A percentile compares a stretch with the other conserved stretches of the same genome.
phyloP scores from a whole-genome alignment of 805 yeast species.

The Sugiyamaella qingdaonensis region DNA sequence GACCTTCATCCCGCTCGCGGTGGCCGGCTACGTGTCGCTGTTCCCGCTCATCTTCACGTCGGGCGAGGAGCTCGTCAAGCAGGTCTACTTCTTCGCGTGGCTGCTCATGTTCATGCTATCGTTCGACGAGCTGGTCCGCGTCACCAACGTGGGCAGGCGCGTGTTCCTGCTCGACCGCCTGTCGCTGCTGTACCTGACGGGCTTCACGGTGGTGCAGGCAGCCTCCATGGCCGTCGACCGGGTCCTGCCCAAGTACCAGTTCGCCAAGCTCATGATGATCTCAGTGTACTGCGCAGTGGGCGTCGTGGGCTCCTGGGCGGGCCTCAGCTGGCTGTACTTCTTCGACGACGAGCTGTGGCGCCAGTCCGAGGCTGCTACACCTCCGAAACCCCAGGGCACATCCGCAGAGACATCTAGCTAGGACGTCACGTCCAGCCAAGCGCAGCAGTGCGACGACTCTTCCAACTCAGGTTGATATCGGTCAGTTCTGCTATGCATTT shows the following conservation, averaged over 20 bases:
- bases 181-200: constrained; percentile 60
- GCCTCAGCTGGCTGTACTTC: constrained; percentile 83
- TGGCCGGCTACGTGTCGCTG: constrained; percentile 80
- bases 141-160: constrained; percentile 24
- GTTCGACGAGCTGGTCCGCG: constrained; percentile 49
- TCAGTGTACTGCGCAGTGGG: constrained; percentile 88
- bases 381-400: too few relatives aligned
- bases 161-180: constrained; percentile 66
- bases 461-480: too few relatives aligned
- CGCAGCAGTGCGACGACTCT: too few relatives aligned
- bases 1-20: constrained; percentile 65
- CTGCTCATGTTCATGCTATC: constrained; percentile 69
- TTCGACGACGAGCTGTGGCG: constrained; percentile 53
- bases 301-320: constrained; percentile 79
- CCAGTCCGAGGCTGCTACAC: not conserved
- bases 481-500: too few relatives aligned
- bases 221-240: constrained; percentile 53
- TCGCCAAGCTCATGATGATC: constrained; percentile 71
- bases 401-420: too few relatives aligned
- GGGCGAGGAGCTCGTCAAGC: constrained; percentile 74
- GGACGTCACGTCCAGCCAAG: too few relatives aligned
- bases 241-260: constrained; percentile 58
- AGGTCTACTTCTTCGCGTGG: constrained; percentile 79
- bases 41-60: constrained; percentile 83
- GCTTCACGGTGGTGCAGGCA: constrained; percentile 61